Percentiles rank a stretch among this genome's conserved stretches.
Evolutionary conservation across 2,329 filamentous ascomycete species (phyloP).

Genomic region (Cercospora nicotianae): DNA sequence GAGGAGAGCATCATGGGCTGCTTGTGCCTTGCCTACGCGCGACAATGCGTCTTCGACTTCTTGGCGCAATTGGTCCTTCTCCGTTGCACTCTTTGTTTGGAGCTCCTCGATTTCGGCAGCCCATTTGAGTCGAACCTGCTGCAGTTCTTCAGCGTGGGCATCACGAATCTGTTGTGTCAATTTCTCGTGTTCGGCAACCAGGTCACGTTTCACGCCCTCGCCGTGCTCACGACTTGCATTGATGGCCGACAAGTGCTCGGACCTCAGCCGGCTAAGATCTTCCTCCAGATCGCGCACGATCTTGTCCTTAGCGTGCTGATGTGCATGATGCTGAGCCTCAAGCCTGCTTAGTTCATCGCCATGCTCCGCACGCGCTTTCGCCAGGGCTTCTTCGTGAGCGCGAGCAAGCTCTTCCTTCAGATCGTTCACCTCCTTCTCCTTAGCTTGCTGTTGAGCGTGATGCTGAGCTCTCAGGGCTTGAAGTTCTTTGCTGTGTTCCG

Average conservation of each 20-base stretch:
- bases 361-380: conserved; percentile 6
- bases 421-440: background rate
- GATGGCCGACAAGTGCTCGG: conserved; percentile 12
- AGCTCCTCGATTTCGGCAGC: conserved; percentile 18
- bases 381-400: background rate
- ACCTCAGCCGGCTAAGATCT: background rate
- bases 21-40: conserved; percentile 6
- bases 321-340: background rate
- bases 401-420: background rate
- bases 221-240: conserved; percentile 9
- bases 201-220: background rate
- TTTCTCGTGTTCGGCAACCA: conserved; percentile 10
- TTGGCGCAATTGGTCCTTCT: conserved; percentile 14
- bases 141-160: conserved; percentile 12
- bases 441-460: background rate
- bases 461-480: conserved; percentile 1
- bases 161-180: conserved; percentile 4
- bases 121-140: conserved; percentile 16
- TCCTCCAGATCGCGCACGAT: background rate
- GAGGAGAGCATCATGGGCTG: conserved; percentile 15
- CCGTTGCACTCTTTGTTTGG: background rate
- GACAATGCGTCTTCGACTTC: conserved; percentile 12
- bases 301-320: conserved; percentile 4
- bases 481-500: conserved; percentile 3
- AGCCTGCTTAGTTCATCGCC: background rate